Evolutionary conservation across 2,329 filamentous ascomycete species (phyloP).

Genomic region (Rhynchosporium secalis): DNA sequence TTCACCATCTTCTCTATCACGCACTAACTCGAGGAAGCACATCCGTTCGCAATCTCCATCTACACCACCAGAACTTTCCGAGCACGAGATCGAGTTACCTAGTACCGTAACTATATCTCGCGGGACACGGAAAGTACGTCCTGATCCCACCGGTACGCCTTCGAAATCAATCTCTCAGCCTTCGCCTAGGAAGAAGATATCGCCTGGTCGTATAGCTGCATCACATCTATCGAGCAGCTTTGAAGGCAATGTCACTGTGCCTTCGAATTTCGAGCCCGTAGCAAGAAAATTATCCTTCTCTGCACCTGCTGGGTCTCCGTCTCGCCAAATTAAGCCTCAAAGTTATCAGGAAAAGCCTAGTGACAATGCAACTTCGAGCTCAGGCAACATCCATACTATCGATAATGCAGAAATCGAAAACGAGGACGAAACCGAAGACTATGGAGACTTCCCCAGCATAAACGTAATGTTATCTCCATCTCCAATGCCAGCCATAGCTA

Average conservation of each 20-base stretch:
- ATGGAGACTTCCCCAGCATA: slow-evolving; percentile 2
- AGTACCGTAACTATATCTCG: slow-evolving; percentile 20
- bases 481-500: neutral
- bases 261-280: slow-evolving; percentile 7
- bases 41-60: slow-evolving; percentile 12
- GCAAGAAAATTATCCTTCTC: slow-evolving; percentile 12
- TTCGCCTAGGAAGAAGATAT: slow-evolving; percentile 20
- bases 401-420: neutral
- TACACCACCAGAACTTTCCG: slow-evolving; percentile 6
- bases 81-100: slow-evolving; percentile 15
- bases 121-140: slow-evolving; percentile 7
- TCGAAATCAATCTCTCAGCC: slow-evolving; percentile 12
- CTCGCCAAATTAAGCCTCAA: neutral
- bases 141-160: slow-evolving; percentile 1
- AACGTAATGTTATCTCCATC: slow-evolving; percentile 1
- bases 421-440: neutral
- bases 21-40: slow-evolving; percentile 14
- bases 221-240: neutral
- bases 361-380: neutral
- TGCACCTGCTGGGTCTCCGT: neutral
- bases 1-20: slow-evolving; percentile 4
- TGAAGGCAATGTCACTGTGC: neutral
- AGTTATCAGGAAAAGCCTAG: no score
- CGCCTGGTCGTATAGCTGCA: slow-evolving; percentile 7
- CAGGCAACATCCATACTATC: neutral